phyloP scores from a whole-genome alignment of 371 early-diverging fungal species.

The Massospora cicadina region DNA sequence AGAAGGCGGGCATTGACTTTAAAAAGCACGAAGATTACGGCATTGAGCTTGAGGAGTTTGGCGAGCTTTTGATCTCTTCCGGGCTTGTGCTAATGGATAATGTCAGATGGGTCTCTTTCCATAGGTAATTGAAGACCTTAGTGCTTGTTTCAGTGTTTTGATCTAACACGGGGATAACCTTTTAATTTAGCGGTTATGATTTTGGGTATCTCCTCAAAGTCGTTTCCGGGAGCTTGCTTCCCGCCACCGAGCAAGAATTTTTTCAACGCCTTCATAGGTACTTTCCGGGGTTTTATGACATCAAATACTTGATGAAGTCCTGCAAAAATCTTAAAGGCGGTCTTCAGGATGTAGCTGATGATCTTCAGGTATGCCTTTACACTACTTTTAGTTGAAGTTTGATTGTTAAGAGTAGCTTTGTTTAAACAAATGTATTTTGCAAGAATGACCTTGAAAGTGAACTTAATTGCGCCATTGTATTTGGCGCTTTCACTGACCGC shows the following conservation, averaged over 20 bases:
- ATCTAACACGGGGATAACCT: background rate
- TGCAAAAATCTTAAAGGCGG: constrained; percentile 95
- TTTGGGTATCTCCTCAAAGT: constrained; percentile 98
- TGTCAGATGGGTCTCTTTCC: constrained; percentile 98
- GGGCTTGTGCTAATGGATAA: constrained; percentile 89
- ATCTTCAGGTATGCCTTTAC: constrained; percentile 48
- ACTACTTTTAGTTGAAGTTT: background rate
- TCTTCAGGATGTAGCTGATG: constrained; percentile 97
- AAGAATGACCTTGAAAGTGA: no score
- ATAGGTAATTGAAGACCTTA: constrained; percentile 50
- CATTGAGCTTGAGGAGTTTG: constrained; percentile 95
- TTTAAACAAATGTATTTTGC: no score
- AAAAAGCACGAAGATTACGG: constrained; percentile 91
- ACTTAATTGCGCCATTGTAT: no score
- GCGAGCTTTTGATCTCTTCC: constrained; percentile 91
- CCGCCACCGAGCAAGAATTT: constrained; percentile 86
- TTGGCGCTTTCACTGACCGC: no score
- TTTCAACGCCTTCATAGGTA: constrained; percentile 82
- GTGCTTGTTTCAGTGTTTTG: background rate
- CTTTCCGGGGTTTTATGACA: constrained; percentile 98
- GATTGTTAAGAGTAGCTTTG: background rate
- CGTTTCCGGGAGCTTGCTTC: constrained; percentile 79
- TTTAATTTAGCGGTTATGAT: constrained; percentile 75
- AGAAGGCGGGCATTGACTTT: constrained; percentile 97
- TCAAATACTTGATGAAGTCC: constrained; percentile 95